These are phyloP conservation scores for Boletus patriciae DNA, from an alignment of 768 basidiomycete genomes.

Conservation along the genomic window DNA sequence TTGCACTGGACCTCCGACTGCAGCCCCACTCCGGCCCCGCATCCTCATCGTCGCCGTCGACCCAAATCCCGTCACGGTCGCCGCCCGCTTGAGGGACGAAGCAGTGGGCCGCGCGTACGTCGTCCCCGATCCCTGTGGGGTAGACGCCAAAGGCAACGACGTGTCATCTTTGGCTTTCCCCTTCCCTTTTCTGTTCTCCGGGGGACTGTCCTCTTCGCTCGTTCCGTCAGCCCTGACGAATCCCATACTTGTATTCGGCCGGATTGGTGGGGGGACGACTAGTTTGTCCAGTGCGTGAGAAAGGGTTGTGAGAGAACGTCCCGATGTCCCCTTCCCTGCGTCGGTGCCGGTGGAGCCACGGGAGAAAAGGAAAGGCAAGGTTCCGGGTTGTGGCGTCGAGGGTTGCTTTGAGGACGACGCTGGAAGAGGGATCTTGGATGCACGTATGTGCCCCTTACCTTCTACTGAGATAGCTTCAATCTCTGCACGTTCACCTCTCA, in stretches of 20 bases:
- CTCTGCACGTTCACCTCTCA: slow-evolving; percentile 1
- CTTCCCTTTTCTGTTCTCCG: slow-evolving; percentile 16
- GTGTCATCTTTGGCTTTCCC: slow-evolving; percentile 25
- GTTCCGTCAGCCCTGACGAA: slow-evolving; percentile 42
- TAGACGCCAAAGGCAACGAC: slow-evolving; percentile 8
- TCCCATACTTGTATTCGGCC: slow-evolving; percentile 72
- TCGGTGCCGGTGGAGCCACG: slow-evolving; percentile 2
- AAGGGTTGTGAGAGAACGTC: slow-evolving; percentile 58
- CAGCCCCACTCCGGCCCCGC: slow-evolving; percentile 3
- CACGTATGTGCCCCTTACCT: not conserved
- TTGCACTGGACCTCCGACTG: not conserved
- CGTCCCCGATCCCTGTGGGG: slow-evolving; percentile 1
- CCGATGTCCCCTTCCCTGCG: not conserved
- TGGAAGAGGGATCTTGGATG: slow-evolving; percentile 33
- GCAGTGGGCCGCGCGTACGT: slow-evolving; percentile 32
- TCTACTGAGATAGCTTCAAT: not conserved
- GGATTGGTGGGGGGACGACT: slow-evolving; percentile 59
- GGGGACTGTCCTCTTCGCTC: not conserved
- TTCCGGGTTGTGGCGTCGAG: slow-evolving; percentile 6
- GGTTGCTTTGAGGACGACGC: slow-evolving; percentile 20
- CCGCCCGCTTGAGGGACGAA: slow-evolving; percentile 30
- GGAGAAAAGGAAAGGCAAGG: slow-evolving; percentile 4
- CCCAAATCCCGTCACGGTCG: slow-evolving; percentile 16
- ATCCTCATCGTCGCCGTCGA: slow-evolving; percentile 1
- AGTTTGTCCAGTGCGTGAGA: slow-evolving; percentile 70